Evolutionary conservation across 75 land plant species (phyloP).

Genomic region (Isoetes taiwanensis): DNA sequence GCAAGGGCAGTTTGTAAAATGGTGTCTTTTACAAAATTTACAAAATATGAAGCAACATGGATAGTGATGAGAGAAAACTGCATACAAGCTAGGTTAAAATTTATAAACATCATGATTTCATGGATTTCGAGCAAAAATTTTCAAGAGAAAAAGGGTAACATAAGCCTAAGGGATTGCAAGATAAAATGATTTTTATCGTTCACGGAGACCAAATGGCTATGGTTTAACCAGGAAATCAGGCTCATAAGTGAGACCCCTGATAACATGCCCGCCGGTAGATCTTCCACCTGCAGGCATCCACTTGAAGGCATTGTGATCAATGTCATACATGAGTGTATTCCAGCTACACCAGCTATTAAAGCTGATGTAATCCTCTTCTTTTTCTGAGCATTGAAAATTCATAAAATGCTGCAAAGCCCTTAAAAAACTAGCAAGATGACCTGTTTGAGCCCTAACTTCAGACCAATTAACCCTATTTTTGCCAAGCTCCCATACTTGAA

Average conservation of each 20-base stretch:
- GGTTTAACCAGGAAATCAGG: not conserved
- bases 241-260: constrained; percentile 5
- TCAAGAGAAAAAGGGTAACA: too few species aligned
- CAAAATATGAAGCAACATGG: too few species aligned
- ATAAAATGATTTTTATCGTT: too few species aligned
- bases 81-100: too few species aligned
- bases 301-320: not conserved
- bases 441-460: not conserved
- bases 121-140: too few species aligned
- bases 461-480: not conserved
- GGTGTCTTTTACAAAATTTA: too few species aligned
- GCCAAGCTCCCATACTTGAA: not conserved
- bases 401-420: not conserved
- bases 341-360: constrained; percentile 8
- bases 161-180: too few species aligned
- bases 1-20: too few species aligned
- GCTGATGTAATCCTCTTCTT: not conserved
- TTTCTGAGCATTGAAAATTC: not conserved
- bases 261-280: too few species aligned
- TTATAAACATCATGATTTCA: too few species aligned
- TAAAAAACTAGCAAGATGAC: not conserved
- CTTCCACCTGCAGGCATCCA: not conserved
- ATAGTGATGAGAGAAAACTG: too few species aligned
- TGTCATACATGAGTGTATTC: constrained; percentile 5
- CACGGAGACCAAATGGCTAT: too few species aligned